phyloP scores from a whole-genome alignment of 352 stramenopile genomes.

The Halophytophthora batemanensis region DNA sequence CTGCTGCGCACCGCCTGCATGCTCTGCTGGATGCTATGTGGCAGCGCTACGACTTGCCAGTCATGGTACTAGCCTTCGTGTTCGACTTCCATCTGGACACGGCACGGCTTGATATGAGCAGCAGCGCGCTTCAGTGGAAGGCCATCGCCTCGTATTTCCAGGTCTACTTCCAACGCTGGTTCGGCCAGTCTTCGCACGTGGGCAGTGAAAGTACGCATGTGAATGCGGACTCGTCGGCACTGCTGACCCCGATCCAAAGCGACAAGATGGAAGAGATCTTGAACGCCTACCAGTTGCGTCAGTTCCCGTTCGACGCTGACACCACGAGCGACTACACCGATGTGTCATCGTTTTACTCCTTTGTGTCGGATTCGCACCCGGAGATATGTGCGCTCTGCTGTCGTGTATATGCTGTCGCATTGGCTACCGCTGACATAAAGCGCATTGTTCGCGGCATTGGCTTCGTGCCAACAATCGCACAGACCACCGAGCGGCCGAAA shows the following conservation, averaged over 20 bases:
- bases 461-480: conserved; percentile 49
- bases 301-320: conserved; percentile 71
- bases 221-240: background rate
- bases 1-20: conserved; percentile 45
- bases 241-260: conserved; percentile 21
- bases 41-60: conserved; percentile 68
- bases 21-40: conserved; percentile 58
- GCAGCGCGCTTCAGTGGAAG: conserved; percentile 45
- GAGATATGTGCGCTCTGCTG: conserved; percentile 81
- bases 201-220: conserved; percentile 6
- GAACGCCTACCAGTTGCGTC: conserved; percentile 54
- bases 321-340: conserved; percentile 76
- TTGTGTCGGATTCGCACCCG: conserved; percentile 73
- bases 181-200: conserved; percentile 18
- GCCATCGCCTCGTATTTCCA: conserved; percentile 62
- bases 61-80: conserved; percentile 71
- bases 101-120: conserved; percentile 48
- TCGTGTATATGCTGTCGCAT: conserved; percentile 62
- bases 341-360: conserved; percentile 84
- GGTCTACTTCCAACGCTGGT: conserved; percentile 69
- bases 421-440: conserved; percentile 55
- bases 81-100: conserved; percentile 80
- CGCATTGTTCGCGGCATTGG: conserved; percentile 60
- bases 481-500: conserved; percentile 42
- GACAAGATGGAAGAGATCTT: conserved; percentile 49